Evolutionary conservation across 1,139 yeast genomes (phyloP).

Genomic region (Hemisphaericaspora lyxosophila): DNA sequence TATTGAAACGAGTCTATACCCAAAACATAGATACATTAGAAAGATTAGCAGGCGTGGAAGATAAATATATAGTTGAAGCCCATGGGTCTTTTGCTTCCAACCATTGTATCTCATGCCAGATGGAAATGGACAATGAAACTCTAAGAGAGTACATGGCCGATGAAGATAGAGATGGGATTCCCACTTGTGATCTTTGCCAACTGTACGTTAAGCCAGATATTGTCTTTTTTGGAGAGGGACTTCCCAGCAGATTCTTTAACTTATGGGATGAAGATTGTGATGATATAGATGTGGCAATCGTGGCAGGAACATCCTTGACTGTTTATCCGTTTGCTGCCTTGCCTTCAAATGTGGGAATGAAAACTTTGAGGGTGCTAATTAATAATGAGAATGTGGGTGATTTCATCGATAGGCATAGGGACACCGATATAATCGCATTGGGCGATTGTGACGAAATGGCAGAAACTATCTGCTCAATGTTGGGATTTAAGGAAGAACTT

Average conservation of each 20-base stretch:
- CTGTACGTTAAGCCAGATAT: constrained; percentile 91
- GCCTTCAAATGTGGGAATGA: constrained; percentile 59
- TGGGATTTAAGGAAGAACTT: constrained; percentile 68
- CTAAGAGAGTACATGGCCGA: constrained; percentile 45
- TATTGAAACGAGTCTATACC: constrained; percentile 72
- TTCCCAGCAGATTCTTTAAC: constrained; percentile 69
- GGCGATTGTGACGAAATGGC: constrained; percentile 68
- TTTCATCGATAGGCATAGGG: constrained; percentile 48
- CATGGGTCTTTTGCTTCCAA: constrained; percentile 90
- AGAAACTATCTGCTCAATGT: constrained; percentile 44
- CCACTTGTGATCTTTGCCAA: constrained; percentile 52
- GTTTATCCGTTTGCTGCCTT: constrained; percentile 88
- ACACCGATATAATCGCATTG: constrained; percentile 57
- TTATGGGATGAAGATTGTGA: constrained; percentile 63
- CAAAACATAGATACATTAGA: constrained; percentile 94
- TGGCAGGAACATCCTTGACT: constrained; percentile 89
- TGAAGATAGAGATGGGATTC: constrained; percentile 42
- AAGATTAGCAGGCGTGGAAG: constrained; percentile 73
- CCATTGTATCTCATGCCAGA: constrained; percentile 75
- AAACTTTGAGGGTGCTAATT: constrained; percentile 60
- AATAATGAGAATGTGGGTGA: constrained; percentile 81
- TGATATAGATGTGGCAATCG: constrained; percentile 70
- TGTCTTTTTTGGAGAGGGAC: constrained; percentile 86
- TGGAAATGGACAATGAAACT: constrained; percentile 51
- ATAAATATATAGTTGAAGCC: constrained; percentile 74